Conservation (phyloP, 2,329 filamentous ascomycete species). For the Botryosphaeria dothidea region DNA sequence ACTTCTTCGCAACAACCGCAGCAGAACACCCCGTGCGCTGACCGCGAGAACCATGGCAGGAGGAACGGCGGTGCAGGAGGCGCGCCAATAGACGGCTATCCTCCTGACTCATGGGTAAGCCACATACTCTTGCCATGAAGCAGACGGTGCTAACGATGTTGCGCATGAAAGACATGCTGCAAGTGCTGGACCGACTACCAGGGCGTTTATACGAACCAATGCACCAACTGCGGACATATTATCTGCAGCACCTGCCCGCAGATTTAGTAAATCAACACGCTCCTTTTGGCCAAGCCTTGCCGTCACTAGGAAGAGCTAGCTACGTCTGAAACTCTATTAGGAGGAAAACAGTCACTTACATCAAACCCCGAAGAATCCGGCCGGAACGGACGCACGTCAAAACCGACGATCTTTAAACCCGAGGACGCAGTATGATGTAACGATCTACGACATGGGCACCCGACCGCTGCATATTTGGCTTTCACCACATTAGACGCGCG, state of each 20-base stretch:
- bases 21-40: background rate
- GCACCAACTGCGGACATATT: background rate
- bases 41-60: background rate
- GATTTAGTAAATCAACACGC: background rate
- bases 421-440: background rate
- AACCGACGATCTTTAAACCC: background rate
- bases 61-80: background rate
- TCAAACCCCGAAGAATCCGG: background rate
- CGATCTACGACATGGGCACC: background rate
- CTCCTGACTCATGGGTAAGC: slow-evolving; percentile 3
- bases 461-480: background rate
- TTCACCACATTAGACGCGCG: background rate
- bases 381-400: background rate
- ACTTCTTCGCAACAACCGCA: background rate
- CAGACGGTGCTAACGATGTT: background rate
- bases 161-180: background rate
- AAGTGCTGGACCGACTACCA: slow-evolving; percentile 12
- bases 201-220: slow-evolving; percentile 5
- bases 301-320: background rate
- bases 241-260: background rate
- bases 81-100: background rate
- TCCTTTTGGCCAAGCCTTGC: background rate
- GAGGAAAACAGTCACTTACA: background rate
- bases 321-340: background rate
- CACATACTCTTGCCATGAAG: background rate